Percentiles rank a stretch among this genome's conserved stretches.
phyloP scores from a whole-genome alignment of 2,329 filamentous ascomycete genomes.

The Xylaria sp. region DNA sequence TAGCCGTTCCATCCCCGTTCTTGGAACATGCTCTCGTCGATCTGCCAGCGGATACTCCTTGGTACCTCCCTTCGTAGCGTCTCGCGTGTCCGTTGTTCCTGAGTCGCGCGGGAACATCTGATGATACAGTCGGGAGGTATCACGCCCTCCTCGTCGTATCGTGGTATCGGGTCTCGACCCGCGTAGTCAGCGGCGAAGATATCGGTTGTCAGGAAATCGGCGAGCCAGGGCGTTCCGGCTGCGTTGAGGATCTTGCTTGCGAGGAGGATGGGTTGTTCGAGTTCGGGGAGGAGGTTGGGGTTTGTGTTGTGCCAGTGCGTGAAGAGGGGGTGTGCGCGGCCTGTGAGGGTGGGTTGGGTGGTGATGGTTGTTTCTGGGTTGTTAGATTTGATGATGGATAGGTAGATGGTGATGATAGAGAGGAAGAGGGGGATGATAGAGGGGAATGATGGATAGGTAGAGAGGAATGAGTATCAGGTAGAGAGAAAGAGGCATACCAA shows the following conservation, averaged over 20 bases:
- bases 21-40: conserved; percentile 30
- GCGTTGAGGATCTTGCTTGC: conserved; percentile 30
- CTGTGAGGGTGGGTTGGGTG: conserved; percentile 23
- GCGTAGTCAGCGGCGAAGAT: conserved; percentile 30
- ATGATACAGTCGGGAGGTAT: conserved; percentile 23
- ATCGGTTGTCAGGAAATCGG: conserved; percentile 32
- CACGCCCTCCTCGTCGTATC: not conserved
- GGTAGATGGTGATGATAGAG: too few relatives aligned
- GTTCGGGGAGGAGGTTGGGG: conserved; percentile 22
- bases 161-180: conserved; percentile 17
- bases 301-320: conserved; percentile 25
- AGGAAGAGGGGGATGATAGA: too few relatives aligned
- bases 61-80: conserved; percentile 21
- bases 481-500: conserved; percentile 21
- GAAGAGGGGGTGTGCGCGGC: conserved; percentile 31
- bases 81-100: conserved; percentile 16
- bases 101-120: conserved; percentile 28
- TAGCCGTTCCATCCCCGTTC: conserved; percentile 32
- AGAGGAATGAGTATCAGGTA: not conserved
- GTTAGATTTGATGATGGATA: not conserved
- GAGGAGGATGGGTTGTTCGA: conserved; percentile 31
- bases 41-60: conserved; percentile 29
- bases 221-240: conserved; percentile 31
- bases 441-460: not conserved
- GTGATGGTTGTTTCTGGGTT: conserved; percentile 23